Evolutionary conservation across 2,329 filamentous ascomycete genomes (phyloP).

Genomic region (Myriangium duriaei): DNA sequence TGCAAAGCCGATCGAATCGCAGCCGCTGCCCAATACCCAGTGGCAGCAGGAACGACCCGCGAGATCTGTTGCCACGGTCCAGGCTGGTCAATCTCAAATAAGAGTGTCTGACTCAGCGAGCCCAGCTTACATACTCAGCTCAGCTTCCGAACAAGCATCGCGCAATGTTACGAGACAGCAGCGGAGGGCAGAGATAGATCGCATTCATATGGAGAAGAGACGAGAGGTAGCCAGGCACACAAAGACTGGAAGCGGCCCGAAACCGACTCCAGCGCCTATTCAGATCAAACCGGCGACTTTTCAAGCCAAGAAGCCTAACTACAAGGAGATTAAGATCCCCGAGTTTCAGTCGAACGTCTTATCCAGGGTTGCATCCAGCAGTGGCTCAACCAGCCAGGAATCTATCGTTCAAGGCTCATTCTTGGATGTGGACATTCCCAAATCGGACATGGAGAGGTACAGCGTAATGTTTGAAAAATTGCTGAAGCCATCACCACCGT

Average conservation of each 20-base stretch:
- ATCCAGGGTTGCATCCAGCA: conserved; percentile 1
- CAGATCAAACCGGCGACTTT: conserved; percentile 5
- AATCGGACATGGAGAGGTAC: conserved; percentile 71
- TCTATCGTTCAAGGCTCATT: too few species aligned
- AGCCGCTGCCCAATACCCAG: conserved; percentile 1
- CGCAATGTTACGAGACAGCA: not conserved
- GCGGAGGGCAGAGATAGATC: not conserved
- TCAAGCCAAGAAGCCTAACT: conserved; percentile 4
- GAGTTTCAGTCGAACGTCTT: not conserved
- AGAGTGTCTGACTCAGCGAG: too few species aligned
- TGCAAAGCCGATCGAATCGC: conserved; percentile 1
- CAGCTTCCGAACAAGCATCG: not conserved
- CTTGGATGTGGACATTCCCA: conserved; percentile 69
- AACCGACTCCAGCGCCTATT: conserved; percentile 1
- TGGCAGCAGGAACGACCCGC: conserved; percentile 1
- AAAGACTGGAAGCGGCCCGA: not conserved
- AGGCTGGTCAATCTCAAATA: too few species aligned
- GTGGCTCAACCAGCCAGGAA: conserved; percentile 10
- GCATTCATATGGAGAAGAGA: not conserved
- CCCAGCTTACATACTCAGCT: not conserved
- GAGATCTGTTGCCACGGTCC: too few species aligned
- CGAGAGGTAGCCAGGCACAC: not conserved
- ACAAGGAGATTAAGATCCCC: conserved; percentile 7
- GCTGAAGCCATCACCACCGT: conserved; percentile 34
- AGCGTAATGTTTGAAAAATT: conserved; percentile 85